phyloP scores from a whole-genome alignment of 1,284 basidiomycete species.

The Trichosporon ovoides region DNA sequence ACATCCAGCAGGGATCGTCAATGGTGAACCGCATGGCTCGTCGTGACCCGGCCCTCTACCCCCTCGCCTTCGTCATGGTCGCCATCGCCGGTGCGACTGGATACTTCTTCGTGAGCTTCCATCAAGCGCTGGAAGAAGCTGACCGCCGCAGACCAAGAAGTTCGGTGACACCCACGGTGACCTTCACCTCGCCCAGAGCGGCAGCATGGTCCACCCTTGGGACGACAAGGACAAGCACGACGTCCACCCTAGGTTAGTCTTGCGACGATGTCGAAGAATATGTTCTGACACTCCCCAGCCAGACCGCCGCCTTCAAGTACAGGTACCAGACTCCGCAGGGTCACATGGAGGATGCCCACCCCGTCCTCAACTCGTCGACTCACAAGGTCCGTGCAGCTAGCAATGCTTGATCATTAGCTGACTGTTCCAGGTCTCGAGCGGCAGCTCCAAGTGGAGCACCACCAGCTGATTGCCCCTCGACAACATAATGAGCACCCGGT shows the following conservation, averaged over 20 bases:
- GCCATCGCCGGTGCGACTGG: conserved; percentile 42
- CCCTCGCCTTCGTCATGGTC: conserved; percentile 41
- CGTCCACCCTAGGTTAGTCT: conserved; percentile 36
- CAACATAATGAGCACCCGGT: not conserved
- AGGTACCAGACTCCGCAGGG: conserved; percentile 46
- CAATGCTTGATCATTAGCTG: not conserved
- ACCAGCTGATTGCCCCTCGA: not conserved
- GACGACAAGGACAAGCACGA: conserved; percentile 40
- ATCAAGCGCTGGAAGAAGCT: too few species aligned
- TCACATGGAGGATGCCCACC: conserved; percentile 43
- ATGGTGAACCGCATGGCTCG: conserved; percentile 48
- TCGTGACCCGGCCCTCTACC: conserved; percentile 49
- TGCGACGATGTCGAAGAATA: not conserved
- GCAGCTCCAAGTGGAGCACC: conserved; percentile 3
- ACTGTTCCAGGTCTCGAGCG: not conserved
- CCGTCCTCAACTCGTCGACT: conserved; percentile 36
- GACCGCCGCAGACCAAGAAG: conserved; percentile 23
- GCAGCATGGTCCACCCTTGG: conserved; percentile 44
- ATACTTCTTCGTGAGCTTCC: conserved; percentile 36
- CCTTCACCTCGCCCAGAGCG: conserved; percentile 27
- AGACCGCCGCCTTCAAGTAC: conserved; percentile 47
- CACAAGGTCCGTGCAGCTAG: conserved; percentile 32
- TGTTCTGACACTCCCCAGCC: conserved; percentile 25
- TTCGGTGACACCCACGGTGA: conserved; percentile 32
- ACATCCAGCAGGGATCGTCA: conserved; percentile 40